Percentiles rank a stretch among this genome's conserved stretches.
phyloP scores from a whole-genome alignment of 2,329 filamentous ascomycete genomes.

The Fusarium poae region DNA sequence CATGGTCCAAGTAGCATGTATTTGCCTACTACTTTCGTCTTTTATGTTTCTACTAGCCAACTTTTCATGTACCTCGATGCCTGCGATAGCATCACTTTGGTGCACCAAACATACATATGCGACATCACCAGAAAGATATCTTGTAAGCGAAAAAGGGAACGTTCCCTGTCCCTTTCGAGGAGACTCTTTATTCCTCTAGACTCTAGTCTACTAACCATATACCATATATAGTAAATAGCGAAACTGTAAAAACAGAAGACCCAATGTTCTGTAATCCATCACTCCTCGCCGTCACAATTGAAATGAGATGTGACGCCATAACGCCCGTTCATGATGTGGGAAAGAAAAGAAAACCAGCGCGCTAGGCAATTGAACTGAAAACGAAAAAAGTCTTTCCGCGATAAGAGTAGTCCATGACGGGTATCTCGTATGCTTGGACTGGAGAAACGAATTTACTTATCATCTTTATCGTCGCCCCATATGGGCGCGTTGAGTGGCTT shows the following conservation, averaged over 20 bases:
- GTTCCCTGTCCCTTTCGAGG: neutral
- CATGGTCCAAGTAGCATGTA: too few relatives aligned
- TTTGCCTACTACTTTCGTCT: too few relatives aligned
- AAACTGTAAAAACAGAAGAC: constrained; percentile 25
- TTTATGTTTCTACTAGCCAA: too few relatives aligned
- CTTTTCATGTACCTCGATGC: too few relatives aligned
- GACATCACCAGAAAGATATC: neutral
- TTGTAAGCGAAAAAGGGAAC: neutral
- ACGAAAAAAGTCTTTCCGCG: constrained; percentile 23
- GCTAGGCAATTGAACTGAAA: constrained; percentile 36
- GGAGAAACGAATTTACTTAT: constrained; percentile 23
- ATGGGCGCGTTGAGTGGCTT: constrained; percentile 71
- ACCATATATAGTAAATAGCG: constrained; percentile 18
- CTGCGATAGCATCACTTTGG: too few relatives aligned
- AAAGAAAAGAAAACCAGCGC: constrained; percentile 39
- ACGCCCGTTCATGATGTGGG: constrained; percentile 50
- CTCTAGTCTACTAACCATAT: constrained; percentile 29
- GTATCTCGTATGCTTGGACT: constrained; percentile 34
- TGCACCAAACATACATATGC: neutral
- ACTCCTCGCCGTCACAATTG: constrained; percentile 37
- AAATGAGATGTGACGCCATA: constrained; percentile 43
- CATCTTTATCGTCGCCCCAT: constrained; percentile 59
- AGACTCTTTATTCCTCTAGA: constrained; percentile 38
- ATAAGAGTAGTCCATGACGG: constrained; percentile 21
- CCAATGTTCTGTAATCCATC: constrained; percentile 47